Evolutionary conservation across 192 early-diverging fungal genomes (phyloP), one percentile per base, ranked within the genome.

Genomic region (Entophlyctis luteolus): DNA sequence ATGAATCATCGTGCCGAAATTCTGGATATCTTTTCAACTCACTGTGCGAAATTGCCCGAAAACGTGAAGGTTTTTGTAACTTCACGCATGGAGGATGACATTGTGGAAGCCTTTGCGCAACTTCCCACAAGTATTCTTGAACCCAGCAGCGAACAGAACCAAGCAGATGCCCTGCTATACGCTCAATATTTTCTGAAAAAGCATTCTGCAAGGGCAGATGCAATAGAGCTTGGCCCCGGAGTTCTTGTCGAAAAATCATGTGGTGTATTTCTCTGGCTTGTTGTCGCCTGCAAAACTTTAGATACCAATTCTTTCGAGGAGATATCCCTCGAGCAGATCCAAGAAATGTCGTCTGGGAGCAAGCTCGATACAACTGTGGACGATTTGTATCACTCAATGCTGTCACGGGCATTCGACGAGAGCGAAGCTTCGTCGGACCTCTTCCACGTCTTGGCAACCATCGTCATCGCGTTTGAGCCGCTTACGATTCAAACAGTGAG

Each of bases 1-100:
- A 6, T 20, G 33, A 34, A 28, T 12, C n/a, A 5, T n/a, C 60
- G 67, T 16, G 16, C 6, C 8, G 55, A 67, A 28, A 28, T 68
- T 12, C 36, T 68, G 4, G n/a, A 47, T 42, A 16, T 67, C 4
- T 65, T 67, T 45, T 28, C 34, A 28, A 14, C 35, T 8, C 36
- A 68, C 28, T 49, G 67, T 35, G 14, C 5, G 6, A 33, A 38
- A n/a, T 34, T 68, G 6, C 67, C 67, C 6, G 16, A 36, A 57
- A 34, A 4, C 34, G 48, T 68, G 38, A 67, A 67, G 46, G 22
- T 68, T 22, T 45, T 68, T 45, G 28, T 68, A 4, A 68, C 67
- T 4, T 33, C 32, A 4, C 22, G 67, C 10, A 58, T 25, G 10
- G 67, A 68, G 12, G 20, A 22, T 4, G 67, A 68, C 31, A 68